Evolutionary conservation across 805 yeast species (phyloP).

Genomic region (Metschnikowia cerradonensis): DNA sequence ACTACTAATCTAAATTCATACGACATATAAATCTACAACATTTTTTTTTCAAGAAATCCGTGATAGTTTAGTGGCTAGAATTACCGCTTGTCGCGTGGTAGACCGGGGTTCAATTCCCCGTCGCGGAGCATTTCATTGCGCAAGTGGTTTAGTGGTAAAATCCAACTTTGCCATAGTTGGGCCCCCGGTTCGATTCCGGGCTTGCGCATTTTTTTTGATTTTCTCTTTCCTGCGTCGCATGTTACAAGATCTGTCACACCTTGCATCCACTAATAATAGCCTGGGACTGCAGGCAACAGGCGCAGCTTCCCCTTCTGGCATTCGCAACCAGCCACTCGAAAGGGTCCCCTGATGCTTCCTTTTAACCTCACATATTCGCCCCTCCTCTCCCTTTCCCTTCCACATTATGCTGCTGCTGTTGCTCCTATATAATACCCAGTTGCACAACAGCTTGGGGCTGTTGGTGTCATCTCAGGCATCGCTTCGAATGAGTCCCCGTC

Average conservation of each 20-base stretch:
- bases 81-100: conserved; percentile 19
- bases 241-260: not conserved
- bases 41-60: conserved; percentile 7
- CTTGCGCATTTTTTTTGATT: conserved; percentile 15
- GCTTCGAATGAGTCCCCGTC: not conserved
- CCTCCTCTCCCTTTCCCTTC: not conserved
- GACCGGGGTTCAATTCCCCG: conserved; percentile 20
- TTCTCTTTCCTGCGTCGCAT: too few relatives aligned
- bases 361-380: not conserved
- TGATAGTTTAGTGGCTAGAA: conserved; percentile 19
- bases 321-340: conserved; percentile 3
- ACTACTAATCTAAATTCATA: not conserved
- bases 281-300: not conserved
- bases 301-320: not conserved
- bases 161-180: conserved; percentile 22
- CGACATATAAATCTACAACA: not conserved
- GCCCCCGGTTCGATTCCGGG: conserved; percentile 23
- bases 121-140: conserved; percentile 16
- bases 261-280: not conserved
- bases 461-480: conserved; percentile 7
- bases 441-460: conserved; percentile 10
- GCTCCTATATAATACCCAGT: conserved; percentile 7
- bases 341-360: not conserved
- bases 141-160: conserved; percentile 22
- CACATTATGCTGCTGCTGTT: conserved; percentile 10